Conservation (phyloP, 2,329 filamentous ascomycete species). For the Fusarium graminum region DNA sequence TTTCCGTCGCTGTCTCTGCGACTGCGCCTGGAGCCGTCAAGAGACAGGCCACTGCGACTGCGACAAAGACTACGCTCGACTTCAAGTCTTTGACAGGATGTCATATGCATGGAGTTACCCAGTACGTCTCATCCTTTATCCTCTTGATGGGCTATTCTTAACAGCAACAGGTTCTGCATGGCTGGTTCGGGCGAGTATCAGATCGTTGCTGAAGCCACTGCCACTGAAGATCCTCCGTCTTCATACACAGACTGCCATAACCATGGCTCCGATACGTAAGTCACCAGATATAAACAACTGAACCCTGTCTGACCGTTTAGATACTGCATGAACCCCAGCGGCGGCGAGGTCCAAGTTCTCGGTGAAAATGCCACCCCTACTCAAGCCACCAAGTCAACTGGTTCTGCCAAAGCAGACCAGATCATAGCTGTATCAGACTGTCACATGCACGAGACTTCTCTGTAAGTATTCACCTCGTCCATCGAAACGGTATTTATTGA, state of each 20-base stretch:
- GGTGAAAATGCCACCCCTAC: constrained; percentile 27
- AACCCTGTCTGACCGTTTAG: constrained; percentile 14
- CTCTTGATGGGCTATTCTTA: neutral
- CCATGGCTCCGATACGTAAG: constrained; percentile 40
- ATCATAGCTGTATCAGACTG: constrained; percentile 57
- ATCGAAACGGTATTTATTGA: neutral
- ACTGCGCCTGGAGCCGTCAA: constrained; percentile 31
- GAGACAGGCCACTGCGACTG: constrained; percentile 32
- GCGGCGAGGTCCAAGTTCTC: constrained; percentile 45
- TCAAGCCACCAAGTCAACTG: constrained; percentile 29
- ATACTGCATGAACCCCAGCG: constrained; percentile 46
- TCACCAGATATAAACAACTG: fast-evolving
- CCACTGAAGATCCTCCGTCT: constrained; percentile 35
- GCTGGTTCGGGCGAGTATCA: constrained; percentile 41
- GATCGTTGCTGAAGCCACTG: constrained; percentile 35
- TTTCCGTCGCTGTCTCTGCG: constrained; percentile 43
- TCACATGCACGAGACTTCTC: constrained; percentile 55
- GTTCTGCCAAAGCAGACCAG: constrained; percentile 14
- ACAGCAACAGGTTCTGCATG: constrained; percentile 39
- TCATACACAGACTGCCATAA: constrained; percentile 47
- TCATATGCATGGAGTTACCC: constrained; percentile 39
- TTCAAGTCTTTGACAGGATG: constrained; percentile 44
- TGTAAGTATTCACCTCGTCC: constrained; percentile 50
- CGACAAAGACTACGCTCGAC: constrained; percentile 22
- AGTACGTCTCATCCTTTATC: constrained; percentile 10